A percentile compares a stretch with the other conserved stretches of the same genome.
These are phyloP conservation scores for Dioscorea alata DNA, from an alignment of 106 monocot genomes.

Conservation along the genomic window DNA sequence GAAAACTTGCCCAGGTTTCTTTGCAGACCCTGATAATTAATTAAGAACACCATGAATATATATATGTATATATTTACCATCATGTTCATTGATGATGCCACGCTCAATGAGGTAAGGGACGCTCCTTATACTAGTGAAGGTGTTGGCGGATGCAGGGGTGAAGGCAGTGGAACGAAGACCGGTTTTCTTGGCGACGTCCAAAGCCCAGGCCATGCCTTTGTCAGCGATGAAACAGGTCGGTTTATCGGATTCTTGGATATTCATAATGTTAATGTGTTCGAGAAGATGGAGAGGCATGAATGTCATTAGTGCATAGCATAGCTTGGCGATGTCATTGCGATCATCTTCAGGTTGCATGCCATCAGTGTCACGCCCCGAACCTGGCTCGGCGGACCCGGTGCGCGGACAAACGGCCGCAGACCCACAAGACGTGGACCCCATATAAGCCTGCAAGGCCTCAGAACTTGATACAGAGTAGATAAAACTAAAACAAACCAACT, in stretches of 20 bases:
- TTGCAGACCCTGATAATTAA: too few species aligned
- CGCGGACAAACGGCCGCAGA: too few species aligned
- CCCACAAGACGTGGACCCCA: too few species aligned
- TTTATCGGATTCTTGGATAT: not conserved
- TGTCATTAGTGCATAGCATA: not conserved
- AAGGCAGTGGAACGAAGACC: conserved; percentile 10
- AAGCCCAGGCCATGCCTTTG: conserved; percentile 21
- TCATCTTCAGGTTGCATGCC: conserved; percentile 21
- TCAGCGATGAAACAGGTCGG: conserved; percentile 34
- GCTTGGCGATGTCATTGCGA: conserved; percentile 13
- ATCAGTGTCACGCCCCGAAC: too few species aligned
- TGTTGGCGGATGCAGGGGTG: conserved; percentile 19
- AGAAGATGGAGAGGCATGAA: conserved; percentile 19
- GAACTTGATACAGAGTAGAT: too few species aligned
- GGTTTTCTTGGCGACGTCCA: too few species aligned
- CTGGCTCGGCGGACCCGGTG: too few species aligned
- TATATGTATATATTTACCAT: too few species aligned
- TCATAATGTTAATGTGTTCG: conserved; percentile 11
- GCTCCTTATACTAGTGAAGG: conserved; percentile 1
- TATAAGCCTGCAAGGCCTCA: too few species aligned
- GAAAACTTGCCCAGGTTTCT: not conserved
- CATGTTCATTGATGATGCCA: conserved; percentile 27
- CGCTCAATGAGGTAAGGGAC: conserved; percentile 30
- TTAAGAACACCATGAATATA: too few species aligned
- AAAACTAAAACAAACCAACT: too few species aligned